Conservation (phyloP, 495 filamentous ascomycete genomes). For the Polyplosphaeria fusca region DNA sequence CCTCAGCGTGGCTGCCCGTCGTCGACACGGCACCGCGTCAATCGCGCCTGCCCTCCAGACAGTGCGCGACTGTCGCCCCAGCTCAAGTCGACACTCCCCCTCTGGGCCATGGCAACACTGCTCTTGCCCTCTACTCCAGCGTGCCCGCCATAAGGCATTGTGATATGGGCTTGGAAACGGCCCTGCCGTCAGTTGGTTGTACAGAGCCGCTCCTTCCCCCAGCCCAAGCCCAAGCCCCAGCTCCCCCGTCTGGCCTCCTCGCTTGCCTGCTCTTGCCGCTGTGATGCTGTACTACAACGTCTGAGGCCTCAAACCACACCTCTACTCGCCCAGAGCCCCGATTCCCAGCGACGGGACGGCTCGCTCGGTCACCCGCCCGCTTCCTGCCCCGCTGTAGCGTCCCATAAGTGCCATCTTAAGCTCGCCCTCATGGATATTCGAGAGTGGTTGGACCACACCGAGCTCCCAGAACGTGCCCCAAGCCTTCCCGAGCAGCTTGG, state of each 20-base stretch:
- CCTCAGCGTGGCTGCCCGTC: too few relatives aligned
- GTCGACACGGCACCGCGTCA: background rate
- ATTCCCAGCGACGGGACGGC: slow-evolving; percentile 11
- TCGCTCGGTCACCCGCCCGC: slow-evolving; percentile 26
- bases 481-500: slow-evolving; percentile 19
- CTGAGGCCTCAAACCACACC: background rate
- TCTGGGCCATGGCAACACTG: background rate
- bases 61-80: background rate
- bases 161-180: slow-evolving; percentile 9
- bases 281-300: slow-evolving; percentile 27
- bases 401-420: background rate
- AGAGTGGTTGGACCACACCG: slow-evolving; percentile 26
- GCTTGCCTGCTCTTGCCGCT: background rate
- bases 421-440: slow-evolving; percentile 28
- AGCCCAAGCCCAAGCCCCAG: background rate
- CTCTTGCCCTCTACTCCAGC: background rate
- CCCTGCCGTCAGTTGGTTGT: slow-evolving; percentile 12
- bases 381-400: background rate
- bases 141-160: slow-evolving; percentile 14
- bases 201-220: slow-evolving; percentile 20
- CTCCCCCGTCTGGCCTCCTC: slow-evolving; percentile 18
- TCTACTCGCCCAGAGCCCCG: slow-evolving; percentile 1
- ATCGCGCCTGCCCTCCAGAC: background rate
- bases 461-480: slow-evolving; percentile 20
- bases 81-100: slow-evolving; percentile 2